Evolutionary conservation across 495 filamentous ascomycete species (phyloP).

Genomic region (Penicillium silybi): DNA sequence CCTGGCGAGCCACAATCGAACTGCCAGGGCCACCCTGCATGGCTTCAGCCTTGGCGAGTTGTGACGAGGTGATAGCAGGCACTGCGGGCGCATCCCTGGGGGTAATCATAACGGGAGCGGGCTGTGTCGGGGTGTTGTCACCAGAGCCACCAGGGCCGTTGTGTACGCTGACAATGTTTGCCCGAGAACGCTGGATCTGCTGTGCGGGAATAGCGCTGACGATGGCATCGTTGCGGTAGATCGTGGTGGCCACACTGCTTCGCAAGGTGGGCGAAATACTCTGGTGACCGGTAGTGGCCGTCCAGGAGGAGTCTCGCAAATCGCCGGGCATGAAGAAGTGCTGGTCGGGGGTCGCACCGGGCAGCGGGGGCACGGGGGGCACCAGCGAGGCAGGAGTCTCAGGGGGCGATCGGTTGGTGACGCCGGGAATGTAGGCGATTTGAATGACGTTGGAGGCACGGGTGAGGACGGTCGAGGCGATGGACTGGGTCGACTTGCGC

Average conservation of each 20-base stretch:
- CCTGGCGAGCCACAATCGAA: constrained; percentile 42
- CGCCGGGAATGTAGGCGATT: constrained; percentile 97
- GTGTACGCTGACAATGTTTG: constrained; percentile 86
- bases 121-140: constrained; percentile 13
- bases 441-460: constrained; percentile 98
- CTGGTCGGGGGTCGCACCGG: constrained; percentile 70
- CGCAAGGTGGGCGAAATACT: constrained; percentile 61
- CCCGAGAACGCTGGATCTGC: constrained; percentile 77
- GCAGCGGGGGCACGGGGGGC: constrained; percentile 89
- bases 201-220: constrained; percentile 77
- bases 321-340: constrained; percentile 94
- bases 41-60: constrained; percentile 41
- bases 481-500: constrained; percentile 83
- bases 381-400: constrained; percentile 78
- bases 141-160: constrained; percentile 30
- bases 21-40: constrained; percentile 27
- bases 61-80: constrained; percentile 48
- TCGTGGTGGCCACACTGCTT: constrained; percentile 83
- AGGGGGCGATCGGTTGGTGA: constrained; percentile 86
- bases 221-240: constrained; percentile 84
- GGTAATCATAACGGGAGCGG: constrained; percentile 24
- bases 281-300: constrained; percentile 62
- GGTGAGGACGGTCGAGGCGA: constrained; percentile 92
- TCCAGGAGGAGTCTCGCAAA: constrained; percentile 81
- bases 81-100: constrained; percentile 47